Evolutionary conservation across 139 green algal genomes (phyloP).

Genomic region (Microglena sp.): DNA sequence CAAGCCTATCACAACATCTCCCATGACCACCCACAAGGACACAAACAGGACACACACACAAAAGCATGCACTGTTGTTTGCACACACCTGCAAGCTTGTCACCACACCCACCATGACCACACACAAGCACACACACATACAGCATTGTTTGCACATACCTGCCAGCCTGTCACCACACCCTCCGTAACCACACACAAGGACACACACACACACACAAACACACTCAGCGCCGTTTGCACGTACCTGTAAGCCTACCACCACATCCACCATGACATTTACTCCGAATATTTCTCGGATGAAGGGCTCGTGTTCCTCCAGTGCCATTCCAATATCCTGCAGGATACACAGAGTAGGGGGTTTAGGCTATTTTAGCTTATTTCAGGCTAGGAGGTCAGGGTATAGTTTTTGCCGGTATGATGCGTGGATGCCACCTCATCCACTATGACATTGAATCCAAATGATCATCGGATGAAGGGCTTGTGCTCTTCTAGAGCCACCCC

Average conservation of each 20-base stretch:
- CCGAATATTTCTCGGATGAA: slow-evolving; percentile 63
- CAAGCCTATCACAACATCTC: too few relatives aligned
- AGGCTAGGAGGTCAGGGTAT: too few relatives aligned
- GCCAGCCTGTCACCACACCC: slow-evolving; percentile 17
- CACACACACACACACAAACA: background rate
- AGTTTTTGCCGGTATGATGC: too few relatives aligned
- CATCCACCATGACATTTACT: slow-evolving; percentile 38
- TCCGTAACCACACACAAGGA: background rate
- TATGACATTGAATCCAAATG: slow-evolving; percentile 60
- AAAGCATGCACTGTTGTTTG: background rate
- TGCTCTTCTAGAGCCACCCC: slow-evolving; percentile 65
- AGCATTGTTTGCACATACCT: background rate
- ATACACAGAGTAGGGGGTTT: too few relatives aligned
- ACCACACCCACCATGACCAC: background rate
- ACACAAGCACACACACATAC: slow-evolving; percentile 3
- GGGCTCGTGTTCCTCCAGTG: slow-evolving; percentile 72
- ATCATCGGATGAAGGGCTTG: slow-evolving; percentile 43
- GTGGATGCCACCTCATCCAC: slow-evolving; percentile 42
- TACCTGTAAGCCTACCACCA: slow-evolving; percentile 47
- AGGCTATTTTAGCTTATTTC: too few relatives aligned
- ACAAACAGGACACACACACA: slow-evolving; percentile 1
- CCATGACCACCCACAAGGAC: background rate
- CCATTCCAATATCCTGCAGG: slow-evolving; percentile 18
- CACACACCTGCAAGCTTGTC: background rate
- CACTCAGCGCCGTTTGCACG: slow-evolving; percentile 27